Conservation (phyloP, 495 filamentous ascomycete genomes). For the Lophium mytilinum region DNA sequence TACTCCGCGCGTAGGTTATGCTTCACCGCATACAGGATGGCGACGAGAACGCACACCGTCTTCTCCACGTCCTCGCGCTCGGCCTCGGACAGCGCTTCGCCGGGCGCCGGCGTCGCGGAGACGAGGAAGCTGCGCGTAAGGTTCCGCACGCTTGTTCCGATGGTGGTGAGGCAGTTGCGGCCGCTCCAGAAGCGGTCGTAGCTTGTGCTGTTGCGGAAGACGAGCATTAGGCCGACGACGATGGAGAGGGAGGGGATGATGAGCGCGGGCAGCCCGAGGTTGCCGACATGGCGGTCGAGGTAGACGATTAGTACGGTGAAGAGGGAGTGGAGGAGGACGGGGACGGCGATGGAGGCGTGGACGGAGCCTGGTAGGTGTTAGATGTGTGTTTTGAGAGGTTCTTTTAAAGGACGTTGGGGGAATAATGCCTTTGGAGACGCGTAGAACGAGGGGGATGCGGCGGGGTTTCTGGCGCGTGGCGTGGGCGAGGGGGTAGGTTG, state of each 20-base stretch:
- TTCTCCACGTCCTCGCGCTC: slow-evolving; percentile 53
- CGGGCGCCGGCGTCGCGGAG: slow-evolving; percentile 3
- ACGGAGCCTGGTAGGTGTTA: slow-evolving; percentile 39
- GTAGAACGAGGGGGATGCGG: slow-evolving; percentile 64
- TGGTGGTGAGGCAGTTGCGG: slow-evolving; percentile 48
- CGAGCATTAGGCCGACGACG: slow-evolving; percentile 73
- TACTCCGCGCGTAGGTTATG: slow-evolving; percentile 69
- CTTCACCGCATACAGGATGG: slow-evolving; percentile 67
- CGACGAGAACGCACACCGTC: slow-evolving; percentile 53
- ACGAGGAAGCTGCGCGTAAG: slow-evolving; percentile 50
- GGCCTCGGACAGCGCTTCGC: slow-evolving; percentile 2
- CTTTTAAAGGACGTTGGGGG: no score
- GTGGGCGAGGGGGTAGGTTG: slow-evolving; percentile 42
- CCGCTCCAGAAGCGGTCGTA: slow-evolving; percentile 71
- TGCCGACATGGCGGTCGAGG: slow-evolving; percentile 48
- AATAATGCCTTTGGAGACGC: slow-evolving; percentile 57
- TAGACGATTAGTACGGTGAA: slow-evolving; percentile 58
- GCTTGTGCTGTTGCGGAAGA: slow-evolving; percentile 65
- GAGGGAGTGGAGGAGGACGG: slow-evolving; percentile 55
- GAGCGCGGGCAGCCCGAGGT: slow-evolving; percentile 53
- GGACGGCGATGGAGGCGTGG: slow-evolving; percentile 54
- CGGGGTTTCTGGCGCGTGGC: slow-evolving; percentile 50
- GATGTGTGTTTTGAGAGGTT: no score
- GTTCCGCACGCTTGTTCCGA: slow-evolving; percentile 56
- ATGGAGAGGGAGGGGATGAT: slow-evolving; percentile 74